Percentiles rank a stretch among this genome's conserved stretches.
Evolutionary conservation across 106 monocot species (phyloP).

Genomic region (Vanilla planifolia): DNA sequence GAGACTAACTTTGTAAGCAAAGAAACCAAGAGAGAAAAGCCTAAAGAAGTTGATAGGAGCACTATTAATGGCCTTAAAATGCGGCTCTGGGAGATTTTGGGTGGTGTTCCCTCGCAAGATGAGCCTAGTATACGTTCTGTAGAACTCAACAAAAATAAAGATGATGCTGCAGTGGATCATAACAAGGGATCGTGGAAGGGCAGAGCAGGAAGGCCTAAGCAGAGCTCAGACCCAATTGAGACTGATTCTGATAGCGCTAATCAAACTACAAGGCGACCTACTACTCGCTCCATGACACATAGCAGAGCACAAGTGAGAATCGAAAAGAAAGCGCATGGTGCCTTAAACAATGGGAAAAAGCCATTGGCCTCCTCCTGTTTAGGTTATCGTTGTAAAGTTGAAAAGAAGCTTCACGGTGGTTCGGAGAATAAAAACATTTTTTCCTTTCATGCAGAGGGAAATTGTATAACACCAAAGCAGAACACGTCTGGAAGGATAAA

Average conservation of each 20-base stretch:
- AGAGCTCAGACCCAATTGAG: slow-evolving; percentile 73
- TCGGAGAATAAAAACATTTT: slow-evolving; percentile 22
- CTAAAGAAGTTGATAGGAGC: background rate
- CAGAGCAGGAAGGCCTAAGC: slow-evolving; percentile 5
- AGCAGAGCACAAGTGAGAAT: slow-evolving; percentile 25
- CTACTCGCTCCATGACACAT: slow-evolving; percentile 55
- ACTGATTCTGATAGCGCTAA: slow-evolving; percentile 56
- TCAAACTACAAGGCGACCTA: slow-evolving; percentile 39
- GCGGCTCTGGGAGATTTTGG: slow-evolving; percentile 54
- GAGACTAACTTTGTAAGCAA: slow-evolving; percentile 5
- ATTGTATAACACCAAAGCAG: slow-evolving; percentile 10
- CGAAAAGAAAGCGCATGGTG: slow-evolving; percentile 19
- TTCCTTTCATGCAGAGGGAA: slow-evolving; percentile 34
- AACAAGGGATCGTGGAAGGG: background rate
- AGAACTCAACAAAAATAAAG: slow-evolving; percentile 8
- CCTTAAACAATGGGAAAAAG: slow-evolving; percentile 16
- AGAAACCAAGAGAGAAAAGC: background rate
- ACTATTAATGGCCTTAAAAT: slow-evolving; percentile 25
- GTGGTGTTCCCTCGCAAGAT: slow-evolving; percentile 23
- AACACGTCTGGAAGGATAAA: slow-evolving; percentile 18
- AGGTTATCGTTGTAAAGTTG: slow-evolving; percentile 21
- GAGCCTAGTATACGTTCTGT: slow-evolving; percentile 9
- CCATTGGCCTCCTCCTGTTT: slow-evolving; percentile 22
- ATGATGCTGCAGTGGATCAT: background rate
- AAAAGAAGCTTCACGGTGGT: background rate